A percentile compares a stretch with the other conserved stretches of the same genome.
phyloP scores from a whole-genome alignment of 1,284 basidiomycete genomes.

The Neolentinus lepideus region DNA sequence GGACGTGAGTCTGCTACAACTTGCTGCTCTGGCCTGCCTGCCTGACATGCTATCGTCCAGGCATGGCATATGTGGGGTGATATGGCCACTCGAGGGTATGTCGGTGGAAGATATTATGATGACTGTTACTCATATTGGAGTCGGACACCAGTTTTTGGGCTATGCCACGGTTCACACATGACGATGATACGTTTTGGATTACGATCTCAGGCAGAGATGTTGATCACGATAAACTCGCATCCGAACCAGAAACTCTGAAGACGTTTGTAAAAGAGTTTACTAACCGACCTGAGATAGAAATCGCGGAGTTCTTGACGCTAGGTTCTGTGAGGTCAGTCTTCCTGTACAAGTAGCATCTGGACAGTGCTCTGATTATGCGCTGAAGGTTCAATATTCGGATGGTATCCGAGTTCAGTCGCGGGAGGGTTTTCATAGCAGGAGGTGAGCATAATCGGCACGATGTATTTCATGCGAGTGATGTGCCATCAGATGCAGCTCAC shows the following conservation, averaged over 20 bases:
- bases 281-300: background rate
- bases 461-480: background rate
- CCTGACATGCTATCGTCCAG: too few species aligned
- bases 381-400: slow-evolving; percentile 1
- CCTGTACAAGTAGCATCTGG: too few species aligned
- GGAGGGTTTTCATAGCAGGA: slow-evolving; percentile 1
- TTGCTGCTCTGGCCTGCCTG: too few species aligned
- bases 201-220: background rate
- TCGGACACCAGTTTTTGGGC: background rate
- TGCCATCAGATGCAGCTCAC: background rate
- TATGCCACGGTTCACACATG: background rate
- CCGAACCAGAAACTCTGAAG: background rate
- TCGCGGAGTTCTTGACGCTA: background rate
- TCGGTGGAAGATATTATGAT: background rate
- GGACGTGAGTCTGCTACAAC: background rate
- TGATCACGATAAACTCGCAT: background rate
- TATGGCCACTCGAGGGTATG: too few species aligned
- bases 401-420: background rate
- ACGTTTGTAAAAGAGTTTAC: background rate
- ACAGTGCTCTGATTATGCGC: too few species aligned
- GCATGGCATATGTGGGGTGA: too few species aligned
- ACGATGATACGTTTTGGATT: background rate
- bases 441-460: background rate
- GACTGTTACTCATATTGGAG: background rate
- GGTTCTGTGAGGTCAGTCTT: background rate